Evolutionary conservation across 257 asterid species (phyloP), one percentile per base, ranked within the genome.

Genomic region (Nicotiana otophora): DNA sequence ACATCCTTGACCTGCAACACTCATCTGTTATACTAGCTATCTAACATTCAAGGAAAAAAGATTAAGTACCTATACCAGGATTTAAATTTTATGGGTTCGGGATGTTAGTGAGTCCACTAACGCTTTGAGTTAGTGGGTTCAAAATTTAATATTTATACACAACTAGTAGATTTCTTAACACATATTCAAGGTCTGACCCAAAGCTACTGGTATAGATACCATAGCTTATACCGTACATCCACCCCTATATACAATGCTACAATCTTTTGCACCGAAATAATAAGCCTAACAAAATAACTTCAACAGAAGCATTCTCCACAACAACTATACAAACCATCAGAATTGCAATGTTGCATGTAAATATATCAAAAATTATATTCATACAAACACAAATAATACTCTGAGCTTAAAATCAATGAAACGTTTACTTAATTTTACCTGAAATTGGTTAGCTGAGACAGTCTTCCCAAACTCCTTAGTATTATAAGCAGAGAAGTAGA

Each of bases 1-100:
- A 94, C 99, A 88, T 94, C 99, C 93, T 91, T 93, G 85, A 96
- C 98, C 98, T 95, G 91, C 83, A 84, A 87, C 78, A 86, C 61
- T 72, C 78, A 86, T 15, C 55, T 81, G 82, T 86, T 81, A 88
- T 9, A 9, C 51, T 42, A 78, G 81, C 82, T 68, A 62, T 54
- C 70, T 61, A 63, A 53, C 51, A 53, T 53, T 53, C 58, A 53
- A 14, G 58, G 51, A 53, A 53, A 53, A 15, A 53, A 53, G 58
- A 53, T 53, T 53, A 15, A 11, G 58, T 11, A 53, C 58, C 58
- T 53, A 53, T 53, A 53, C 58, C 0, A 53, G 10, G 51, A 42
- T 42, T 42, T 42, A 9, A 9, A 42, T 8, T 42, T 31, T 9
- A 9, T 42, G 51, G 51, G 12, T 42, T 42, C 51, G 12, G 51